Conservation (phyloP, 106 monocot genomes). For the Acorus calamus region DNA sequence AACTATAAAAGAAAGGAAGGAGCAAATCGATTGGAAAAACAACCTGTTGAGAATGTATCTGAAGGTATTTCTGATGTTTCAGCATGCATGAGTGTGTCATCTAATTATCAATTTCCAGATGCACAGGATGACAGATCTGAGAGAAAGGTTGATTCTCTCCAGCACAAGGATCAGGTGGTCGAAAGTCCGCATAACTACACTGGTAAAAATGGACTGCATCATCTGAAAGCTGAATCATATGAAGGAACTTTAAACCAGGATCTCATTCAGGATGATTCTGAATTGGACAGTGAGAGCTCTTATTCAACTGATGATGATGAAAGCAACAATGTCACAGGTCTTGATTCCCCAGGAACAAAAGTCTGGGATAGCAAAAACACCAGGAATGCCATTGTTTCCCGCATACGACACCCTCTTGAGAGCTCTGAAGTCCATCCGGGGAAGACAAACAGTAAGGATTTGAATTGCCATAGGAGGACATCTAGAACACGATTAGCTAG, state of each 20-base stretch:
- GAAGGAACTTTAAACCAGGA: conserved; percentile 20
- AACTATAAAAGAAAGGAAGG: conserved; percentile 67
- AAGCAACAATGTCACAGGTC: conserved; percentile 53
- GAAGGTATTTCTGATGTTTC: not conserved
- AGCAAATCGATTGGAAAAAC: conserved; percentile 11
- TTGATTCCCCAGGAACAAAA: conserved; percentile 91
- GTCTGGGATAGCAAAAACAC: conserved; percentile 94
- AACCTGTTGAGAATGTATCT: conserved; percentile 5
- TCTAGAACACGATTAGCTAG: conserved; percentile 45
- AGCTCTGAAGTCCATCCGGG: conserved; percentile 32
- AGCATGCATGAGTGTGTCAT: conserved; percentile 1
- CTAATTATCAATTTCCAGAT: conserved; percentile 9
- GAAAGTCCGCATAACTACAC: conserved; percentile 7
- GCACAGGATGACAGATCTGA: conserved; percentile 4
- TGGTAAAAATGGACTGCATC: conserved; percentile 17
- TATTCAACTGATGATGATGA: conserved; percentile 74
- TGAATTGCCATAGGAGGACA: conserved; percentile 33
- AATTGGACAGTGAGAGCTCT: conserved; percentile 53
- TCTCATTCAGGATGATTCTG: conserved; percentile 30
- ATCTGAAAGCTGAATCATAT: conserved; percentile 6
- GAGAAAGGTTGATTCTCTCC: conserved; percentile 1
- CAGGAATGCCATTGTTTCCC: conserved; percentile 40
- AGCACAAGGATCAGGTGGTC: conserved; percentile 4
- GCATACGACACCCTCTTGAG: conserved; percentile 90
- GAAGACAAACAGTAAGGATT: conserved; percentile 38